Evolutionary conservation across 495 filamentous ascomycete genomes (phyloP).

Genomic region (Penicillium antarcticum): DNA sequence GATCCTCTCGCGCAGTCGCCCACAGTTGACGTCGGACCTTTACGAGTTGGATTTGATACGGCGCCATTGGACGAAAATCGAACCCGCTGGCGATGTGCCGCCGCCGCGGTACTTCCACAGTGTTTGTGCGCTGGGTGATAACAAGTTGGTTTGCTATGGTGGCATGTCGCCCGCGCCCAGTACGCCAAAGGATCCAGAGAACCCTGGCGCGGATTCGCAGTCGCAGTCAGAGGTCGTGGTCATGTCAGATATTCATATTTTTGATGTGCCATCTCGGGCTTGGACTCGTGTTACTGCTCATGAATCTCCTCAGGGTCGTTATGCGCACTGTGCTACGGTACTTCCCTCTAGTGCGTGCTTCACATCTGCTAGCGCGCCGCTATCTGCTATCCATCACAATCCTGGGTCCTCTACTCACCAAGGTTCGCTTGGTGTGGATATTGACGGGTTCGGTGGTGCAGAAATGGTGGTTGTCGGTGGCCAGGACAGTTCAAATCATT

Average conservation of each 20-base stretch:
- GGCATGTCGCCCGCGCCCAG: conserved; percentile 85
- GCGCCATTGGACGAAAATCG: conserved; percentile 88
- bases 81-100: conserved; percentile 79
- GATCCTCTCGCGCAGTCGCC: conserved; percentile 74
- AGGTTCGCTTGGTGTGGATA: conserved; percentile 76
- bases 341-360: conserved; percentile 84
- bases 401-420: conserved; percentile 76
- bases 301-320: conserved; percentile 87
- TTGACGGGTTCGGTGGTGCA: conserved; percentile 88
- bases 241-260: conserved; percentile 98
- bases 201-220: conserved; percentile 51
- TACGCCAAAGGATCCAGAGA: conserved; percentile 39
- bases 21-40: conserved; percentile 80
- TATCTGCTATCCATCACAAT: conserved; percentile 86
- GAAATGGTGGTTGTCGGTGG: conserved; percentile 98
- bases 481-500: conserved; percentile 95
- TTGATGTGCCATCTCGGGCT: conserved; percentile 76
- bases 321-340: conserved; percentile 95
- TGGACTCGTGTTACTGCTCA: conserved; percentile 82
- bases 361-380: conserved; percentile 73
- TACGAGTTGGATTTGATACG: conserved; percentile 91
- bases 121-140: conserved; percentile 87
- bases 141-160: conserved; percentile 95
- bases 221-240: conserved; percentile 86
- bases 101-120: conserved; percentile 95